A percentile compares a stretch with the other conserved stretches of the same genome.
These are phyloP conservation scores for Acanthamoeba sp. DNA, from an alignment of 208 protist genomes.

Conservation along the genomic window DNA sequence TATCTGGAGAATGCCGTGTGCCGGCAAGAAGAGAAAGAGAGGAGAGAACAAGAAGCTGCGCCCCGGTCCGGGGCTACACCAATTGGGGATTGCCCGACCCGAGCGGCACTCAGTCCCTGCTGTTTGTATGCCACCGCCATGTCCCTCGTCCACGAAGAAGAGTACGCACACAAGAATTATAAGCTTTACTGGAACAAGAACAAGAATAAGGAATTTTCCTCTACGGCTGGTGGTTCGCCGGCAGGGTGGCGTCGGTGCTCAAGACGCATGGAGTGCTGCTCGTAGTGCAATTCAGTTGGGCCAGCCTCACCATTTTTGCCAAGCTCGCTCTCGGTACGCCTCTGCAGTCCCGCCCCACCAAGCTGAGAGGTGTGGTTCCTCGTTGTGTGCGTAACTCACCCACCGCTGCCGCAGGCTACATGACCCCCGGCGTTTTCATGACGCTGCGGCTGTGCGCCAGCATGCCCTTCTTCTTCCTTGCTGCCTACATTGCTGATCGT, in stretches of 20 bases:
- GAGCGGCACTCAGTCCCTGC: too few species aligned
- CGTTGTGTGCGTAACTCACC: background rate
- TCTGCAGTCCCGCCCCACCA: background rate
- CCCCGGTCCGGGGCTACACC: too few species aligned
- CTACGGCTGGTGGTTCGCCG: too few species aligned
- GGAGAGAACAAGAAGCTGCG: too few species aligned
- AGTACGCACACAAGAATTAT: too few species aligned
- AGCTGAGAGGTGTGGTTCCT: background rate
- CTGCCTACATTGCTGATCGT: background rate
- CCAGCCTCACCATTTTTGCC: background rate
- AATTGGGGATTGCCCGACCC: too few species aligned
- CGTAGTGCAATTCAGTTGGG: conserved; percentile 7
- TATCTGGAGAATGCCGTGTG: background rate
- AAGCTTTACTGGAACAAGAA: too few species aligned
- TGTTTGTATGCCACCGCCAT: too few species aligned
- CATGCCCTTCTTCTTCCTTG: conserved; percentile 59
- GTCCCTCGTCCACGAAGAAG: too few species aligned
- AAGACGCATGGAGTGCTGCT: conserved; percentile 30
- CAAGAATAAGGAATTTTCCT: too few species aligned
- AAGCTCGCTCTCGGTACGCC: conserved; percentile 2
- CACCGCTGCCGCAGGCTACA: background rate
- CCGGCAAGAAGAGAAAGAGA: background rate
- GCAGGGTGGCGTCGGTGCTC: too few species aligned
- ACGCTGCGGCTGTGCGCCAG: conserved; percentile 36
- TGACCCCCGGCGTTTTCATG: background rate